A percentile compares a stretch with the other conserved stretches of the same genome.
Conservation (phyloP, 164 flowering plant species). For the Malania oleifera region DNA sequence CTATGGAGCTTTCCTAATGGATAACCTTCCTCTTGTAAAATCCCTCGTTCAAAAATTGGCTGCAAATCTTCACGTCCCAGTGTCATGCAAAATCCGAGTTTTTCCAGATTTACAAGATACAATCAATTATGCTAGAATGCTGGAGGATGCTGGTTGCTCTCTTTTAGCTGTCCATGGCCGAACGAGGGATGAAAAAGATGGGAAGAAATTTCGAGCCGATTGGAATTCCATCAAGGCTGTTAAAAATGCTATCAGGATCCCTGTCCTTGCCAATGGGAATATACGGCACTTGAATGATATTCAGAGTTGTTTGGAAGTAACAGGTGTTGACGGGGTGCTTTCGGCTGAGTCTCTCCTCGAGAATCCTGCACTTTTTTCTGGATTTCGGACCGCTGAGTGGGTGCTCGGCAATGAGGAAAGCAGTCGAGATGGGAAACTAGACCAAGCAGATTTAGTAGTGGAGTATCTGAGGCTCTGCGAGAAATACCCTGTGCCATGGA, state of each 20-base stretch:
- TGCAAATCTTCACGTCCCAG: conserved; percentile 69
- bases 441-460: conserved; percentile 63
- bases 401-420: conserved; percentile 28
- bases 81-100: conserved; percentile 87
- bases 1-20: conserved; percentile 97
- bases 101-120: conserved; percentile 80
- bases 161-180: conserved; percentile 96
- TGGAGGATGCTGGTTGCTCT: conserved; percentile 97
- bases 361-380: conserved; percentile 94
- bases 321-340: conserved; percentile 89
- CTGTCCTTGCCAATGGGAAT: conserved; percentile 95
- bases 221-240: conserved; percentile 84
- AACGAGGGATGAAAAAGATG: conserved; percentile 89
- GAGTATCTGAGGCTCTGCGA: conserved; percentile 90
- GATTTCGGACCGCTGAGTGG: conserved; percentile 78
- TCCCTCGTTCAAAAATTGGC: conserved; percentile 77
- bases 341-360: conserved; percentile 95
- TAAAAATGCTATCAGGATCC: conserved; percentile 65
- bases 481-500: conserved; percentile 89
- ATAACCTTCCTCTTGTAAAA: conserved; percentile 80
- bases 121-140: conserved; percentile 83
- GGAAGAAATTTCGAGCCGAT: conserved; percentile 70
- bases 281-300: conserved; percentile 83
- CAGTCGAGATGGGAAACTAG: conserved; percentile 37
- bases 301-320: conserved; percentile 54